Percentiles rank a stretch among this genome's conserved stretches.
phyloP scores from a whole-genome alignment of 345 rosid genomes.

The Zanthoxylum bungeanum region DNA sequence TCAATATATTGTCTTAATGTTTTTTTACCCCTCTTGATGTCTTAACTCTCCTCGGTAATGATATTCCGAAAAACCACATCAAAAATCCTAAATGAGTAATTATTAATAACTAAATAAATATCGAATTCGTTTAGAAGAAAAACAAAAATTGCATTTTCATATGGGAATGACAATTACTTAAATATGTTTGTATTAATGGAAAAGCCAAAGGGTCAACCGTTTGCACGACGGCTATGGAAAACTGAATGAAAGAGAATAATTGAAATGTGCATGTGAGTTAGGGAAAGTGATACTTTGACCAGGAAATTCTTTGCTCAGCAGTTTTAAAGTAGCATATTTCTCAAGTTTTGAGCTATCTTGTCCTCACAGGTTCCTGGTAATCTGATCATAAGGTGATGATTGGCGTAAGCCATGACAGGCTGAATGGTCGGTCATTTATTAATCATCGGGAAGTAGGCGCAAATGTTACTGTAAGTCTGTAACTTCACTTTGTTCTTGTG shows the following conservation, averaged over 20 bases:
- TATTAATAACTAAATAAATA: too few species aligned
- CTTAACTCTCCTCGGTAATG: too few species aligned
- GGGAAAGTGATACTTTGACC: not conserved
- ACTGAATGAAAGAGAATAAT: slow-evolving; percentile 2
- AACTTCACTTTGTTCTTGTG: slow-evolving; percentile 2
- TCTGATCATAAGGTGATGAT: slow-evolving; percentile 66
- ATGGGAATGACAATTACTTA: too few species aligned
- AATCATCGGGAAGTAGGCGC: slow-evolving; percentile 76
- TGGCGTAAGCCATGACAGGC: slow-evolving; percentile 77
- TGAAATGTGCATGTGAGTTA: not conserved
- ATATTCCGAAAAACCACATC: too few species aligned
- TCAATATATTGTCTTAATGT: too few species aligned
- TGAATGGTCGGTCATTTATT: slow-evolving; percentile 76
- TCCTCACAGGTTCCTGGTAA: slow-evolving; percentile 90
- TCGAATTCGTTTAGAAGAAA: too few species aligned
- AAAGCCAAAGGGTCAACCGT: too few species aligned
- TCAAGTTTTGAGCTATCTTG: slow-evolving; percentile 5
- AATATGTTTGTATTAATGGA: too few species aligned
- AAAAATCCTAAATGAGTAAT: too few species aligned
- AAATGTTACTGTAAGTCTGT: slow-evolving; percentile 87
- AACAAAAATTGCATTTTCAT: too few species aligned
- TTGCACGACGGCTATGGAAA: not conserved
- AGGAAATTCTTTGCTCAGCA: not conserved
- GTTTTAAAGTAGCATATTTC: not conserved
- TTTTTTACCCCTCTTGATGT: too few species aligned